Conservation (phyloP, 2,329 filamentous ascomycete species). For the Paracorniculantispora psalliotae region DNA sequence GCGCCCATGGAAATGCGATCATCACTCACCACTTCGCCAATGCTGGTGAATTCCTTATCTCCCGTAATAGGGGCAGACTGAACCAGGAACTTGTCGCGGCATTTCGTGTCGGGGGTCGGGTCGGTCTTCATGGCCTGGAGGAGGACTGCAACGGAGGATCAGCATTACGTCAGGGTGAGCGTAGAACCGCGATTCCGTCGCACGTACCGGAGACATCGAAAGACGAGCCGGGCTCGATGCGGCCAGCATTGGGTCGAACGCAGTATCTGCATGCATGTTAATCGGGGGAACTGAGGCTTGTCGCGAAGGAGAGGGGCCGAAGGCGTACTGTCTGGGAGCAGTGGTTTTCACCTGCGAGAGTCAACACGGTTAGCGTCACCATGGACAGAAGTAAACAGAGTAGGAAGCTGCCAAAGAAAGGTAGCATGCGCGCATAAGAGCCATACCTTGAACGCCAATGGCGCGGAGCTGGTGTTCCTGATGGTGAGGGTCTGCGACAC, state of each 20-base stretch:
- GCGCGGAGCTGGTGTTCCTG: constrained; percentile 57
- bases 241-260: constrained; percentile 92
- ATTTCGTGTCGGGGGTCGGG: constrained; percentile 78
- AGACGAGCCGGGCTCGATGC: constrained; percentile 82
- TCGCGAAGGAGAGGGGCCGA: neutral
- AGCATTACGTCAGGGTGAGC: neutral
- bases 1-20: neutral
- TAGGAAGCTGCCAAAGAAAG: neutral
- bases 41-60: constrained; percentile 78
- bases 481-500: constrained; percentile 61
- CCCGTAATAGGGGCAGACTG: constrained; percentile 81
- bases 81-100: constrained; percentile 96
- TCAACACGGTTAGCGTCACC: constrained; percentile 22
- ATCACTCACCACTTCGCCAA: constrained; percentile 69
- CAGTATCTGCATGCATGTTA: constrained; percentile 67
- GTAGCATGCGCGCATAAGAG: neutral
- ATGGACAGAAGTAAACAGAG: neutral
- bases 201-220: constrained; percentile 85
- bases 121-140: constrained; percentile 98
- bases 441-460: constrained; percentile 65
- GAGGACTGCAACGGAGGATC: constrained; percentile 56
- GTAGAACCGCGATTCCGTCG: neutral
- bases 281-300: constrained; percentile 8
- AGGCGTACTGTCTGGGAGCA: constrained; percentile 89
- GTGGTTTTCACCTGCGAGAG: constrained; percentile 89